These are phyloP conservation scores for Maudiozyma saulgeensis DNA, from an alignment of 805 yeast species.

Conservation along the genomic window DNA sequence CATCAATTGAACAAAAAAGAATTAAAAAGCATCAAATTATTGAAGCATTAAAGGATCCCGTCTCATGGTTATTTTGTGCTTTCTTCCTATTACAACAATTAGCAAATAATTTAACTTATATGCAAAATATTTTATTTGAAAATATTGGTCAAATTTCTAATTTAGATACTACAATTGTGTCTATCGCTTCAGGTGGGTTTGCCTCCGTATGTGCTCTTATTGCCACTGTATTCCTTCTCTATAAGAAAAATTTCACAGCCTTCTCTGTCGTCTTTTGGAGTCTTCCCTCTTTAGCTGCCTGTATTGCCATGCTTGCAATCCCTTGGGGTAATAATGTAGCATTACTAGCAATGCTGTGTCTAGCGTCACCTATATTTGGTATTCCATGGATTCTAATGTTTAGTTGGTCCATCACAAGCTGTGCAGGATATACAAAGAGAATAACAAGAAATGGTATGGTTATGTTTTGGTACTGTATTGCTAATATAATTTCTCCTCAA, in stretches of 20 bases:
- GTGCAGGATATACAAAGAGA: slow-evolving; percentile 44
- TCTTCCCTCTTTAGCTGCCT: slow-evolving; percentile 37
- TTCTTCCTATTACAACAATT: slow-evolving; percentile 38
- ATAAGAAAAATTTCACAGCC: slow-evolving; percentile 32
- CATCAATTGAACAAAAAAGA: slow-evolving; percentile 37
- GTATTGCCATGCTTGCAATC: slow-evolving; percentile 37
- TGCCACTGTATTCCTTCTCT: slow-evolving; percentile 30
- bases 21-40: slow-evolving; percentile 40
- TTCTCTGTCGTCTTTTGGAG: slow-evolving; percentile 32
- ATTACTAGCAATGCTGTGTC: slow-evolving; percentile 37
- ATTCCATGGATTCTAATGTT: slow-evolving; percentile 33
- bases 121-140: slow-evolving; percentile 40
- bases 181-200: slow-evolving; percentile 46
- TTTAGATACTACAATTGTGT: slow-evolving; percentile 41
- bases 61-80: slow-evolving; percentile 35
- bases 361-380: slow-evolving; percentile 40
- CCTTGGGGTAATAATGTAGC: slow-evolving; percentile 39
- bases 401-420: slow-evolving; percentile 29
- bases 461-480: slow-evolving; percentile 38
- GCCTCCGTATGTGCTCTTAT: slow-evolving; percentile 34
- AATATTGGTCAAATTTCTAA: slow-evolving; percentile 36
- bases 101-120: slow-evolving; percentile 46
- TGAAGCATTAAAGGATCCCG: slow-evolving; percentile 43
- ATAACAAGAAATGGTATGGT: slow-evolving; percentile 37
- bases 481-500: slow-evolving; percentile 49